These are phyloP conservation scores for Ceratobasidium sp. DNA, from an alignment of 1,284 basidiomycete genomes.

Conservation along the genomic window DNA sequence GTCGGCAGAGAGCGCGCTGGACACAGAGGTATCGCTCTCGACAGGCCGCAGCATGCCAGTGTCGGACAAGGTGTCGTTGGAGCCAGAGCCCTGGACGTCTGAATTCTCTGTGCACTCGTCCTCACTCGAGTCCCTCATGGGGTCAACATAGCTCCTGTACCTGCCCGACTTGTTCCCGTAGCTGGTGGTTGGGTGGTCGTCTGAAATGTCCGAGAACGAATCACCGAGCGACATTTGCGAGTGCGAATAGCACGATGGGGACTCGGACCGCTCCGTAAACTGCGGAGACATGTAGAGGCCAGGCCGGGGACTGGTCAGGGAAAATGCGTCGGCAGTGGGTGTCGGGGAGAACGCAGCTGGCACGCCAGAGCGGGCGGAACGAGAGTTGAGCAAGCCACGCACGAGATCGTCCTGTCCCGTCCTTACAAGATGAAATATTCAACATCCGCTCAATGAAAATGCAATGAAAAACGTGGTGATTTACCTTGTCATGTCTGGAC, in stretches of 20 bases:
- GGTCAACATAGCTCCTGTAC: constrained; percentile 14
- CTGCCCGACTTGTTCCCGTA: too few relatives aligned
- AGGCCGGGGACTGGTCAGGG: constrained; percentile 9
- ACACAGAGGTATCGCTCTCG: constrained; percentile 29
- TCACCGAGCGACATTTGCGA: constrained; percentile 18
- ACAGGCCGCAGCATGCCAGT: constrained; percentile 15
- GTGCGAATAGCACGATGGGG: constrained; percentile 30
- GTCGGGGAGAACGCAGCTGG: constrained; percentile 10
- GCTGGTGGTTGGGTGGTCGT: background rate
- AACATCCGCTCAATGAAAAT: background rate
- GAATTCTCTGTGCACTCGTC: constrained; percentile 22
- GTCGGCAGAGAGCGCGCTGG: constrained; percentile 14
- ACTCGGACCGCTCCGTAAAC: constrained; percentile 20
- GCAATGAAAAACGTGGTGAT: constrained; percentile 27
- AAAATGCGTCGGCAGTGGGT: constrained; percentile 17
- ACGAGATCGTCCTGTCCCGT: constrained; percentile 28
- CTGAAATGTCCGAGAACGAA: constrained; percentile 17
- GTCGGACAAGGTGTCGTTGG: constrained; percentile 28
- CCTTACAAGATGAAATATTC: constrained; percentile 4
- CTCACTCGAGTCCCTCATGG: constrained; percentile 36
- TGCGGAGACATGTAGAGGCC: constrained; percentile 2
- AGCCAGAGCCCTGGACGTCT: background rate
- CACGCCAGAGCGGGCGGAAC: constrained; percentile 17
- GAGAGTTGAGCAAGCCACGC: constrained; percentile 26
- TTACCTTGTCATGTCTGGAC: constrained; percentile 27